Evolutionary conservation across 2,329 filamentous ascomycete species (phyloP).

Genomic region (Colletotrichum musae): DNA sequence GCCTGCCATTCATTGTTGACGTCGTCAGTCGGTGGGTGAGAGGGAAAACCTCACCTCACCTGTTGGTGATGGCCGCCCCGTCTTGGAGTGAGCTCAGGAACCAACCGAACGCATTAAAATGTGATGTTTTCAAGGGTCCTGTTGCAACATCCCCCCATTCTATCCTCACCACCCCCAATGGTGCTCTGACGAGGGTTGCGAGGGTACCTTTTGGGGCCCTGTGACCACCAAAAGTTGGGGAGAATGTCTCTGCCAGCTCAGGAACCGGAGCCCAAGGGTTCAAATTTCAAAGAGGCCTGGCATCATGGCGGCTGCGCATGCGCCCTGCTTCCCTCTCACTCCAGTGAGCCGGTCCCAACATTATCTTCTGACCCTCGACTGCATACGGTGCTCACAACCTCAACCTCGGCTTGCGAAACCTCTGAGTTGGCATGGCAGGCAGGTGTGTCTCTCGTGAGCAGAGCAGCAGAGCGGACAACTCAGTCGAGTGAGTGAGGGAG

Average conservation of each 20-base stretch:
- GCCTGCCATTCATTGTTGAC: not conserved
- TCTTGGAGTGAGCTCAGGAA: not conserved
- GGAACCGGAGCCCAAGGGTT: slow-evolving; percentile 29
- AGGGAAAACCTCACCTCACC: not conserved
- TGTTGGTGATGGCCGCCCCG: not conserved
- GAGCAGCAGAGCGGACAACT: slow-evolving; percentile 10
- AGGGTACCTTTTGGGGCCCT: slow-evolving; percentile 10
- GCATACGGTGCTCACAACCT: slow-evolving; percentile 27
- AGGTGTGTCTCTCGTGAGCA: slow-evolving; percentile 36
- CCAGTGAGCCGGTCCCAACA: slow-evolving; percentile 15
- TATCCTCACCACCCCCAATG: slow-evolving; percentile 3
- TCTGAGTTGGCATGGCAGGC: slow-evolving; percentile 35
- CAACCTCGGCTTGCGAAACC: slow-evolving; percentile 10
- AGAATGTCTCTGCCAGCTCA: slow-evolving; percentile 31
- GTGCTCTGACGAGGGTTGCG: not conserved
- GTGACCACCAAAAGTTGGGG: slow-evolving; percentile 33
- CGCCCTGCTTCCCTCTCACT: not conserved
- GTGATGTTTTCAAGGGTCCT: slow-evolving; percentile 37
- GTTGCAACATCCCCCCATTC: slow-evolving; percentile 12
- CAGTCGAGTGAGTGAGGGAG: not conserved
- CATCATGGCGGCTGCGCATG: slow-evolving; percentile 18
- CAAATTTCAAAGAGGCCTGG: slow-evolving; percentile 15
- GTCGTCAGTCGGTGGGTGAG: not conserved
- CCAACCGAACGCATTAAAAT: slow-evolving; percentile 16
- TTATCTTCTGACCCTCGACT: slow-evolving; percentile 35